Evolutionary conservation across 208 protist species (phyloP).

Genomic region (Leishmania martiniquensis): DNA sequence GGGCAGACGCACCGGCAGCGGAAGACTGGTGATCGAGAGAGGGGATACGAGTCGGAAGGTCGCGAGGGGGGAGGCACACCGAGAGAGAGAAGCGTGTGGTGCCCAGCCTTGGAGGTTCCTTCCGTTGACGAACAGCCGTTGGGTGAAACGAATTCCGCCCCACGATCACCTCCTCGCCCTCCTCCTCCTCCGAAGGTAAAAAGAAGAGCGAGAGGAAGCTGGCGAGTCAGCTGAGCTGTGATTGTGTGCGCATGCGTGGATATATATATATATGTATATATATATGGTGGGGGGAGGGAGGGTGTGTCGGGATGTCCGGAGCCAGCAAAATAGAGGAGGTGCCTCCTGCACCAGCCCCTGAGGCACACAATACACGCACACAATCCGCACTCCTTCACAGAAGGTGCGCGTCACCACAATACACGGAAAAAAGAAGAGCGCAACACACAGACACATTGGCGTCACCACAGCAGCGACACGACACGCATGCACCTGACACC

Average conservation of each 20-base stretch:
- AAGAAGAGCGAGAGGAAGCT: neutral
- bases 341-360: neutral
- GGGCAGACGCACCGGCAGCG: neutral
- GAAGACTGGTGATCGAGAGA: no score
- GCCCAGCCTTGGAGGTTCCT: no score
- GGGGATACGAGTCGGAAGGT: neutral
- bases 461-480: neutral
- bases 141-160: neutral
- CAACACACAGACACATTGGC: neutral
- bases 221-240: neutral
- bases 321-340: neutral
- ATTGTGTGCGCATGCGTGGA: neutral
- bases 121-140: no score
- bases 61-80: neutral
- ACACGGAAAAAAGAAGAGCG: neutral
- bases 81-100: neutral
- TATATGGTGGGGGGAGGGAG: no score
- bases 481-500: neutral
- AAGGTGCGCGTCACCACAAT: neutral
- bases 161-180: no score
- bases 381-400: neutral
- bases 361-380: neutral
- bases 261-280: neutral
- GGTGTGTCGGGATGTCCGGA: neutral
- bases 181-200: neutral